Percentiles rank a stretch among this genome's conserved stretches.
phyloP scores from a whole-genome alignment of 208 protist species.

The Crithidia mellificae region DNA sequence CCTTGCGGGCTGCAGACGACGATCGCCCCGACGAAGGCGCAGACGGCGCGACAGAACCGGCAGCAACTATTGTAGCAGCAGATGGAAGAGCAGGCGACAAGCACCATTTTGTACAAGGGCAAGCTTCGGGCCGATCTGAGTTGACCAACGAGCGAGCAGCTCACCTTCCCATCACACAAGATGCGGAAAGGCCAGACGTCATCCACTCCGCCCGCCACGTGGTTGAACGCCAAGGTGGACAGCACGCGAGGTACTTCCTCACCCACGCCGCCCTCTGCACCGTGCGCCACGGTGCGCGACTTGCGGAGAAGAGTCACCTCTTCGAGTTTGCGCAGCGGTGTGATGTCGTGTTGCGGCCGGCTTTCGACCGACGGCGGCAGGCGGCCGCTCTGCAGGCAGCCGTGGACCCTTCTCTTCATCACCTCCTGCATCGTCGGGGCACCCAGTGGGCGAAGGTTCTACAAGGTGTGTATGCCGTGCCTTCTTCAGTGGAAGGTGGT shows the following conservation, averaged over 20 bases:
- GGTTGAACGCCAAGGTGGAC: constrained; percentile 68
- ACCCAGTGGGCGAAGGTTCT: constrained; percentile 50
- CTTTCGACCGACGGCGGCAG: constrained; percentile 28
- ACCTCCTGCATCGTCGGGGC: constrained; percentile 21
- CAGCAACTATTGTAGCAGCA: too few species aligned
- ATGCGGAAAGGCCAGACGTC: background rate
- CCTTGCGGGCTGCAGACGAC: constrained; percentile 17
- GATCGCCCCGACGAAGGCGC: too few species aligned
- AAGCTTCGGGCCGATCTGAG: too few species aligned
- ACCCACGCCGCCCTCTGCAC: constrained; percentile 43
- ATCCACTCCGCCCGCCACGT: constrained; percentile 28
- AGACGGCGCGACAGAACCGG: too few species aligned
- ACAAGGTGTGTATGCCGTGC: too few species aligned
- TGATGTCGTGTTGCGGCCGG: constrained; percentile 62
- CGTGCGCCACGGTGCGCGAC: constrained; percentile 34
- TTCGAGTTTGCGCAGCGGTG: constrained; percentile 71
- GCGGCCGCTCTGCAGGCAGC: constrained; percentile 16
- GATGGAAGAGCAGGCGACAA: too few species aligned
- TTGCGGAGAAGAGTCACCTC: constrained; percentile 40
- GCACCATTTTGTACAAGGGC: too few species aligned
- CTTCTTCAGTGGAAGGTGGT: too few species aligned
- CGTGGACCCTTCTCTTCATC: constrained; percentile 8
- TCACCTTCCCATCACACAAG: too few species aligned
- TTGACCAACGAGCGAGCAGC: too few species aligned
- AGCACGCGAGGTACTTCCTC: constrained; percentile 44